Evolutionary conservation across 228 moss, liverwort and hornwort genomes (phyloP), one percentile per base, ranked within the genome.

Genomic region (Sphagnum fallax): DNA sequence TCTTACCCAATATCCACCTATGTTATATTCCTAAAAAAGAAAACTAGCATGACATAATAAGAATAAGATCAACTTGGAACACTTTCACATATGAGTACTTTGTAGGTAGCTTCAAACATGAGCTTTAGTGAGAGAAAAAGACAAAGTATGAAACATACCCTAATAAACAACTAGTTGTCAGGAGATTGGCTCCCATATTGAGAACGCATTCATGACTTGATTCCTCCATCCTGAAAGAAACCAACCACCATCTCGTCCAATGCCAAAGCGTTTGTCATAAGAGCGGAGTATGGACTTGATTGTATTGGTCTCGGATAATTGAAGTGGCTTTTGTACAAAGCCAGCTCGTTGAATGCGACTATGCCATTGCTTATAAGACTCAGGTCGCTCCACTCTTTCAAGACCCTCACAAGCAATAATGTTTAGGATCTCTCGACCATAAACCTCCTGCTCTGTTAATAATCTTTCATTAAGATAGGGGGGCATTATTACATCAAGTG

Each of bases 351-450:
- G 64, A 4, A 89, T 76, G 49, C 89, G 79, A n/a, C 90, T 83
- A 62, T 95, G 95, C 92, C 95, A 95, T 67, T 92, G 95, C 52
- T 81, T 80, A 50, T 90, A 90, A 0, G 87, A 80, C 71, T 92
- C 92, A 0, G 95, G 87, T 47, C 95, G 84, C 75, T 95, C 95
- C 80, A 90, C 80, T 73, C 95, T 80, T 75, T 92, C 90, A 11
- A 83, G 63, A 50, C 95, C 95, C 71, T 95, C 92, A 71, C 95
- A 95, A 2, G 92, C 92, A 61, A 95, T 69, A 8, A 92, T 71
- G 67, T 92, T 95, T 16, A 95, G 77, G 51, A 95, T 92, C 72
- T 89, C 90, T 75, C 87, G 82, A 49, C 92, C 95, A 60, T 87
- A 75, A 53, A 84, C 74, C 50, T 90, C 88, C 74, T 67, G 83